These are phyloP conservation scores for Spinacia oleracea DNA, from an alignment of 179 eudicot genomes.

Conservation along the genomic window DNA sequence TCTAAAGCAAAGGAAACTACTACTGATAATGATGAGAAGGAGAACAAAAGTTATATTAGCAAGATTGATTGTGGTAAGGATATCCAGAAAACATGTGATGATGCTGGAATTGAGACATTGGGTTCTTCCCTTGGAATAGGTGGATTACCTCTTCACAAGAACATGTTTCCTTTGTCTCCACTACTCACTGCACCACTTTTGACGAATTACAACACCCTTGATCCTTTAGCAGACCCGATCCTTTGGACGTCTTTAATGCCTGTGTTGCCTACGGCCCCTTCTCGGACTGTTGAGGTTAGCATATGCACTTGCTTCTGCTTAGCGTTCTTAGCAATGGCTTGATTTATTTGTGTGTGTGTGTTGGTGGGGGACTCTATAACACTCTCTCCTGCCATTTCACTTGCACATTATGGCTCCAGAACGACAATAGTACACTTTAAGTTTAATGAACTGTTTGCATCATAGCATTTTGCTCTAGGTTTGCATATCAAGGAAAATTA, in stretches of 20 bases:
- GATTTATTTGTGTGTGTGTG: background rate
- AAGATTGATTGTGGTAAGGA: conserved; percentile 67
- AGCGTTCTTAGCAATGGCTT: background rate
- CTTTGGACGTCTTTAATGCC: conserved; percentile 88
- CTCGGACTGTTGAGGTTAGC: conserved; percentile 69
- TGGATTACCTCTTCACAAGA: conserved; percentile 60
- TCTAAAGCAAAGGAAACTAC: conserved; percentile 56
- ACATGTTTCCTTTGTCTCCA: conserved; percentile 59
- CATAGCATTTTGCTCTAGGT: background rate
- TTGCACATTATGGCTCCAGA: background rate
- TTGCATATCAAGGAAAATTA: too few relatives aligned
- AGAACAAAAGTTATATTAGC: conserved; percentile 62
- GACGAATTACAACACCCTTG: conserved; percentile 68
- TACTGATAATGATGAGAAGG: conserved; percentile 72
- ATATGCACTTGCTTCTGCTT: conserved; percentile 11
- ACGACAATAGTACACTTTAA: background rate
- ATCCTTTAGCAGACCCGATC: conserved; percentile 71
- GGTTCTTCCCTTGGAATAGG: conserved; percentile 46
- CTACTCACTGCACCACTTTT: conserved; percentile 80
- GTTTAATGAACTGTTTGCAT: background rate
- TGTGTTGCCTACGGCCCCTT: conserved; percentile 61
- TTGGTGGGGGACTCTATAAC: background rate
- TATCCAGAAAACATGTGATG: conserved; percentile 57
- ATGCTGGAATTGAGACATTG: conserved; percentile 50
- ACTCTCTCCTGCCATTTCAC: background rate